A percentile compares a stretch with the other conserved stretches of the same genome.
Conservation (phyloP, 768 basidiomycete species). For the Plicaturopsis crispa region DNA sequence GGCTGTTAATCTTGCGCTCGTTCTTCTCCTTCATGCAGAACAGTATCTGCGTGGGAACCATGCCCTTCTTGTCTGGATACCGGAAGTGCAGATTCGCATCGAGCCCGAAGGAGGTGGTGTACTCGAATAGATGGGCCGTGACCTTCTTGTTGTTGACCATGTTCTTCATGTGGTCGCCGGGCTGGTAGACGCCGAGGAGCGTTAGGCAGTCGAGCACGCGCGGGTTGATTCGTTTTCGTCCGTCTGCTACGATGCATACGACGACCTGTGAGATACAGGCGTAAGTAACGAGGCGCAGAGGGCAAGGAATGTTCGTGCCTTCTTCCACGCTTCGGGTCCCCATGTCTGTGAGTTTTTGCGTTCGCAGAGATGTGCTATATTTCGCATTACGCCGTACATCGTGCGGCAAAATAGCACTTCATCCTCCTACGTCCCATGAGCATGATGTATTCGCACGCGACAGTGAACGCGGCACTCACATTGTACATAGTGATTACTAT, state of each 20-base stretch:
- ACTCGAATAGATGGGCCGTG: constrained; percentile 76
- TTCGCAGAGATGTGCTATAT: constrained; percentile 73
- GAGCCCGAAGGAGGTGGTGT: constrained; percentile 73
- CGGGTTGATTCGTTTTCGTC: constrained; percentile 71
- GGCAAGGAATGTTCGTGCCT: too few species aligned
- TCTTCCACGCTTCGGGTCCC: constrained; percentile 97
- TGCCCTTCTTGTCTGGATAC: constrained; percentile 88
- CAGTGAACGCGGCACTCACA: constrained; percentile 58
- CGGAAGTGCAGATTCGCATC: constrained; percentile 77
- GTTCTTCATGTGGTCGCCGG: constrained; percentile 51
- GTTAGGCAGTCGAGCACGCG: constrained; percentile 86
- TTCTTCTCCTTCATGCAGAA: constrained; percentile 91
- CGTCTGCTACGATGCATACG: constrained; percentile 88
- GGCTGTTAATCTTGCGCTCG: constrained; percentile 95
- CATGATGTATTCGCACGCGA: too few species aligned
- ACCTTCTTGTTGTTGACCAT: constrained; percentile 68
- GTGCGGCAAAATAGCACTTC: constrained; percentile 90
- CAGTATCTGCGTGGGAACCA: constrained; percentile 91
- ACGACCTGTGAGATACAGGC: constrained; percentile 50
- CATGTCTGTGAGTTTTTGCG: constrained; percentile 90
- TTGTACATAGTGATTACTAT: constrained; percentile 97
- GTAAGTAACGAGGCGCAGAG: too few species aligned
- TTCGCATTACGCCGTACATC: constrained; percentile 90
- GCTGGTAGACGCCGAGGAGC: constrained; percentile 89
- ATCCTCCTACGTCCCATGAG: too few species aligned